Percentiles rank a stretch among this genome's conserved stretches.
phyloP scores from a whole-genome alignment of 2,329 filamentous ascomycete species.

The Cladobotryum mycophilum region DNA sequence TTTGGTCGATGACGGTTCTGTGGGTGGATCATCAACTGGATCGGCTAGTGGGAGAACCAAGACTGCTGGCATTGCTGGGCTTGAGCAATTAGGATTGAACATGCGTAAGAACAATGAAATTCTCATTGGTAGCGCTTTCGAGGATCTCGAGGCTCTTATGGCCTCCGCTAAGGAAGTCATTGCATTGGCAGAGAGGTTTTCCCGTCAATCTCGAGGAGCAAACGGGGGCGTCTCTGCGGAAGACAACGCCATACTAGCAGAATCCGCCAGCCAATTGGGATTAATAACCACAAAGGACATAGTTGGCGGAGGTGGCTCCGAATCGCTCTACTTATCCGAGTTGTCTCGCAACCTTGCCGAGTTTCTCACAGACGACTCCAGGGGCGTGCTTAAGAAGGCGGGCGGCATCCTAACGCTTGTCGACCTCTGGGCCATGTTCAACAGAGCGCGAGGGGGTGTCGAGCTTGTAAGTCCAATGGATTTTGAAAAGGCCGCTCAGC shows the following conservation, averaged over 20 bases:
- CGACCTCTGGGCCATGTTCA: conserved; percentile 92
- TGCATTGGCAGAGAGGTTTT: conserved; percentile 82
- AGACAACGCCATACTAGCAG: conserved; percentile 67
- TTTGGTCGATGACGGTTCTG: conserved; percentile 29
- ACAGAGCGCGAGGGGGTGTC: conserved; percentile 84
- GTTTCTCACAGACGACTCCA: conserved; percentile 78
- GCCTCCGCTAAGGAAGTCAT: conserved; percentile 95
- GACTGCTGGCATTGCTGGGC: conserved; percentile 80
- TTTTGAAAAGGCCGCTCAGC: conserved; percentile 79
- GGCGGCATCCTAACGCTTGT: conserved; percentile 87
- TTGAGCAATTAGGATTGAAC: conserved; percentile 79
- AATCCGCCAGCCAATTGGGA: conserved; percentile 72
- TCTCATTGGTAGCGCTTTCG: conserved; percentile 89
- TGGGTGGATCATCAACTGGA: conserved; percentile 19
- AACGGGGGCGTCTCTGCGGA: conserved; percentile 59
- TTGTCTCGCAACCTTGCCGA: conserved; percentile 79
- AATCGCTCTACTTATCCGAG: conserved; percentile 84
- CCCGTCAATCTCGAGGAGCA: conserved; percentile 57
- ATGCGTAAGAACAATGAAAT: conserved; percentile 88
- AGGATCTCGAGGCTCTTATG: conserved; percentile 95
- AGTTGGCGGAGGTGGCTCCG: conserved; percentile 66
- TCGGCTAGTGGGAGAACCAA: conserved; percentile 38
- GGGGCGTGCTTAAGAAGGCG: conserved; percentile 69
- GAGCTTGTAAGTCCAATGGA: conserved; percentile 89
- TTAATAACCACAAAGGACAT: conserved; percentile 95